Percentiles rank a stretch among this genome's conserved stretches.
These are phyloP conservation scores for Microstroma glucosiphilum DNA, from an alignment of 1,284 basidiomycete genomes.

Conservation along the genomic window DNA sequence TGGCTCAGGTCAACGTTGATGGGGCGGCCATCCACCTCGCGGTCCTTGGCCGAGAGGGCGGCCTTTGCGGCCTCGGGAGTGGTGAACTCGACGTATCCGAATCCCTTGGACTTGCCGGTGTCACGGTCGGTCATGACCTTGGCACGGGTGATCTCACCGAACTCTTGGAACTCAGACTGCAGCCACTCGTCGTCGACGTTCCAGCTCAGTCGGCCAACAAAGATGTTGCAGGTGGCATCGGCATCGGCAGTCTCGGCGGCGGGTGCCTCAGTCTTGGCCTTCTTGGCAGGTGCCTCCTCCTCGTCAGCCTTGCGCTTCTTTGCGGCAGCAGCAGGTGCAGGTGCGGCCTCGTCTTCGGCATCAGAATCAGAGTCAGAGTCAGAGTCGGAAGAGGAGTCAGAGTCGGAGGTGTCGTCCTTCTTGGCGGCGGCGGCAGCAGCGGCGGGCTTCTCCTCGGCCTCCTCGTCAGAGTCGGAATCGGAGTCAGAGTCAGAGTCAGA, in stretches of 20 bases:
- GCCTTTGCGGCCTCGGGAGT: constrained; percentile 56
- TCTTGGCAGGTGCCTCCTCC: constrained; percentile 66
- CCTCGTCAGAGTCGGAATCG: constrained; percentile 22
- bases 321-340: constrained; percentile 36
- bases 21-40: constrained; percentile 82
- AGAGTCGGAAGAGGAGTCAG: constrained; percentile 31
- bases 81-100: constrained; percentile 88
- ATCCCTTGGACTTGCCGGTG: constrained; percentile 56
- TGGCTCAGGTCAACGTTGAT: constrained; percentile 79
- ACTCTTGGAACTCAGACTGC: constrained; percentile 78
- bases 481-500: constrained; percentile 16
- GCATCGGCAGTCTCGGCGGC: constrained; percentile 53
- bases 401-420: constrained; percentile 17
- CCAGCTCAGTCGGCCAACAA: constrained; percentile 91
- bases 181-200: constrained; percentile 97
- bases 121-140: constrained; percentile 87
- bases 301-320: constrained; percentile 75
- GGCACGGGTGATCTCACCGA: constrained; percentile 79
- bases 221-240: constrained; percentile 68
- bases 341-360: constrained; percentile 41
- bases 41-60: constrained; percentile 65
- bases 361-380: constrained; percentile 36
- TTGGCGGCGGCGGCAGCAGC: constrained; percentile 20
- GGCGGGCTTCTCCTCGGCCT: constrained; percentile 25
- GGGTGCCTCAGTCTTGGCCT: constrained; percentile 62